These are phyloP conservation scores for Didymellaceae sp. DNA, from an alignment of 2,329 filamentous ascomycete species.

Conservation along the genomic window DNA sequence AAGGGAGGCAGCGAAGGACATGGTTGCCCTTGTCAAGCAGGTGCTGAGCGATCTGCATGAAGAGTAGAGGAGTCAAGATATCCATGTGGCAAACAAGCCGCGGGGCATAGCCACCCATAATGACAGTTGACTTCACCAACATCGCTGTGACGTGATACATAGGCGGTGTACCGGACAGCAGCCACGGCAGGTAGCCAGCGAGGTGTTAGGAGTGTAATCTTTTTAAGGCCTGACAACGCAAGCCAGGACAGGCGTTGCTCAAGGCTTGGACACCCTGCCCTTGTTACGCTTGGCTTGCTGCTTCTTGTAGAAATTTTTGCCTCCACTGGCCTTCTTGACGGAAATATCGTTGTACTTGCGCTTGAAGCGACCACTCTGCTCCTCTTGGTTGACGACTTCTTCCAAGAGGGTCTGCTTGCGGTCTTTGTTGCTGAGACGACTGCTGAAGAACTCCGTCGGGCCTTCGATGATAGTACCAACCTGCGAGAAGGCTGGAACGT, in stretches of 20 bases:
- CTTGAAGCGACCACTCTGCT: conserved; percentile 75
- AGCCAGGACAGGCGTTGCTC: conserved; percentile 17
- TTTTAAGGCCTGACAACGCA: not conserved
- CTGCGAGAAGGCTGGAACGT: conserved; percentile 82
- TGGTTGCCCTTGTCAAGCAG: conserved; percentile 62
- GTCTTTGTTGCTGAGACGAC: conserved; percentile 83
- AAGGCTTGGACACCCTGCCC: conserved; percentile 44
- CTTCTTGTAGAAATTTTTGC: conserved; percentile 87
- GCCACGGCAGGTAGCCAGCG: not conserved
- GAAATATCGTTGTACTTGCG: conserved; percentile 88
- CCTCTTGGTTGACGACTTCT: conserved; percentile 75
- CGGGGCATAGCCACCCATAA: not conserved
- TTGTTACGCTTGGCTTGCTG: conserved; percentile 66
- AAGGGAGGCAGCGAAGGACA: conserved; percentile 64
- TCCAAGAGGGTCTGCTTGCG: conserved; percentile 86
- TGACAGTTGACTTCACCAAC: not conserved
- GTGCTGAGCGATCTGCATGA: conserved; percentile 51
- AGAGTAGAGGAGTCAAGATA: conserved; percentile 11
- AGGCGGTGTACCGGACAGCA: not conserved
- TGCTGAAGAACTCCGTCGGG: conserved; percentile 84
- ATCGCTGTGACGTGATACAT: conserved; percentile 1
- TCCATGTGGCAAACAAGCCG: not conserved
- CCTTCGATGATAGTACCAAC: conserved; percentile 89
- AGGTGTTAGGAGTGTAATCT: not conserved
- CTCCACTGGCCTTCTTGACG: conserved; percentile 80